Base-by-base conservation (phyloP, 176 grass and related monocot genomes). In the Puccinellia tenuiflora region DNA sequence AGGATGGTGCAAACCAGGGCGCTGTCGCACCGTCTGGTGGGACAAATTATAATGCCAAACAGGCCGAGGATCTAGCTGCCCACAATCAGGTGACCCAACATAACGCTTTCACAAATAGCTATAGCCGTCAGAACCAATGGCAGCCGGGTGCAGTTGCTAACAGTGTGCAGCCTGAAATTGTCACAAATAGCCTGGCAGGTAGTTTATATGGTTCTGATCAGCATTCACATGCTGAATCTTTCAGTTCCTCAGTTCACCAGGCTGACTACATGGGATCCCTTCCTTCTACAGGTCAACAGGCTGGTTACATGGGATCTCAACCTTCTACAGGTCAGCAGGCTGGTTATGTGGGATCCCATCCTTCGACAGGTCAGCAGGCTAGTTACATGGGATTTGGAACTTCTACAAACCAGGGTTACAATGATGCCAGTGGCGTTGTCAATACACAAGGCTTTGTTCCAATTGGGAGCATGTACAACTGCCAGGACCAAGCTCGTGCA, bases 131-230 rank as follows among this genome's bases (percentile, higher is more conserved):
- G 75, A 90, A 24, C 61, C 85, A 86, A 26, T 82, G 82, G 84
- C 91, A 91, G 78, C 35, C 67, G 15, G 88, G 75, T 81, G 61
- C 76, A 40, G 83, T 85, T 78, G 81, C 80, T 65, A 88, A 87
- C 77, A 86, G 81, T 63, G 75, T 20, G 85, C 61, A 66, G 40
- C 42, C 76, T 82, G 85, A 85, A 86, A 88, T 12, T 83, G 83
- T 73, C 8, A 28, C 78, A 11, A 84, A 73, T 50, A 88, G 79
- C 29, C 82, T 81, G 52, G 28, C 85, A 35, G 31, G 77, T 79
- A 90, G 87, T 67, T 90, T 86, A 17, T 86, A 93, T 37, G 68
- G 75, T 61, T 83, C 70, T 71, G 75, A 81, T 70, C 82, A 81
- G 48, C 77, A 68, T 42, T 39, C 68, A 18, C 83, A 39, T 57